Base-by-base conservation (phyloP, 345 rosid genomes). In the Salix udensis region DNA sequence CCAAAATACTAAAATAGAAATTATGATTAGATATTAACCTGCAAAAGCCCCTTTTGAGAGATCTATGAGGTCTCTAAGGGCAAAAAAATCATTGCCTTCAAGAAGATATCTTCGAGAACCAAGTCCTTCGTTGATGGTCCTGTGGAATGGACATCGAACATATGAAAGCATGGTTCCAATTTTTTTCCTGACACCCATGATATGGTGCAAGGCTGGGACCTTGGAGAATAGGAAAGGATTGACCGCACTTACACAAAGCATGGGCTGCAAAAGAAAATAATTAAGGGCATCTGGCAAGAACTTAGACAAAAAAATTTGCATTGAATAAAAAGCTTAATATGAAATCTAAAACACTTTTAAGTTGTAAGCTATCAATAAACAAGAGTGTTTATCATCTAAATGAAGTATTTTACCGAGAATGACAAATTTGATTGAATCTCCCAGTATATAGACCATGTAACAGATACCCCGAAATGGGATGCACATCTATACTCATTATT, bases 31-130 rank as follows among this genome's bases (percentile, higher is more conserved):
- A 84, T 68, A 76, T 68, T 76, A 71, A 94, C 99, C 97, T 91
- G 99, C 91, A 86, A 94, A 96, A 71, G 97, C 91, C 74, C 99
- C 98, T 87, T 89, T 96, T 28, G 99, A 96, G 75, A 96, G 97
- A 91, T 96, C 98, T 66, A 92, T 86, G 65, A 96, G 95, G 81
- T 96, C 98, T 83, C 88, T 92, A 68, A 91, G 88, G 28, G 97
- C 89, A 79, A 96, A 94, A 85, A 96, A 96, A 68, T 94, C 97
- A 71, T 88, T 89, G 94, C 89, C 80, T 87, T 96, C 97, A 21
- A 96, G 89, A 80, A 96, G 93, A 87, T 96, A 91, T 88, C 93
- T 91, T 82, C 98, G 94, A 85, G 85, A 84, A 21, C 94, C 93
- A 75, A 96, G 91, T 76, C 95, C 99, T 80, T 75, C 88, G 82